Base-by-base conservation (phyloP, 768 basidiomycete genomes). In the Russula abietina region DNA sequence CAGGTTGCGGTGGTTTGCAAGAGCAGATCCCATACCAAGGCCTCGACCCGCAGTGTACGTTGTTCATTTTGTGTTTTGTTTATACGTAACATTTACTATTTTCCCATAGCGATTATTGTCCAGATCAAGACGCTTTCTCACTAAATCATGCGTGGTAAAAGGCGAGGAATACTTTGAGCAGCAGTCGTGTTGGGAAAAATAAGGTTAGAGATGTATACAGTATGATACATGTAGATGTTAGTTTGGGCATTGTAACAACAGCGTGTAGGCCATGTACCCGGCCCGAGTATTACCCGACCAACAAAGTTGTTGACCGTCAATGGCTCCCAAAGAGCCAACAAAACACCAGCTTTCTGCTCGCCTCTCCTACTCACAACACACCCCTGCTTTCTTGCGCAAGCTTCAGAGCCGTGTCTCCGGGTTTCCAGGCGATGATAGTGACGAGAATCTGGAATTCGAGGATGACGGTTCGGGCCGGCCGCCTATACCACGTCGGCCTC, bases 21-120 rank as follows among this genome's bases (percentile, higher is more conserved):
- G 91, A 94, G 74, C 91, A 91, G 76, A 89, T 94, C 72, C 86
- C 86, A 38, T 78, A 82, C 76, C 91, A 93, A 74, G 83, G 83
- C 46, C 80, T 93, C n/a, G 91, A 88, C 70, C 81, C 90, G 30
- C 81, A 88, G 72, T 83, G 88, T 90, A 69, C 54, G 86, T 77
- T 4, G 32, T 48, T 19, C n/a, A 3, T 56, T 26, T 17, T 50
- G n/a, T 26, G n/a, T 26, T 62, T 45, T 49, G 26, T 64, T 64
- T 12, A 3, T n/a, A 41, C 4, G 17, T 26, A 12, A 3, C n/a
- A 3, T 19, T 54, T 36, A 53, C 51, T 33, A 48, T 33, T 48
- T 26, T 52, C 26, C 24, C 54, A 14, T 53, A 81, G 81, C 79
- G 16, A 81, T 81, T 71, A 75, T 81, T 70, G 57, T 62, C 61